A percentile compares a stretch with the other conserved stretches of the same genome.
Evolutionary conservation across 345 rosid species (phyloP).

Genomic region (Cardamine occulta): DNA sequence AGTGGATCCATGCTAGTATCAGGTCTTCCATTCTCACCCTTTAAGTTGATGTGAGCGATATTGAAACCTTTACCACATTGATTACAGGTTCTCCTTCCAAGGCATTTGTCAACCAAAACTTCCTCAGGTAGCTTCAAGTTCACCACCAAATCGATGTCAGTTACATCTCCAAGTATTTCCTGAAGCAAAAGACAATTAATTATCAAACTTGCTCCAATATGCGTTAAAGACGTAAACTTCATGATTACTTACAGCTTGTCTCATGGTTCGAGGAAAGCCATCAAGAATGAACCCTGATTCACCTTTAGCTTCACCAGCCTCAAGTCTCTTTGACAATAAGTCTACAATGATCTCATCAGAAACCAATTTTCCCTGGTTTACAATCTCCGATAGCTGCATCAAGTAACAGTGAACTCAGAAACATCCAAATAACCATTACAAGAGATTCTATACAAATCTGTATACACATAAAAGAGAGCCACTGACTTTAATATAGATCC

Average conservation of each 20-base stretch:
- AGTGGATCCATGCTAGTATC: conserved; percentile 90
- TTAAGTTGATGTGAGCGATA: conserved; percentile 69
- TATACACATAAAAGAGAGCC: not conserved
- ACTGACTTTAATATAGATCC: conserved; percentile 25
- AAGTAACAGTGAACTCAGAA: conserved; percentile 14
- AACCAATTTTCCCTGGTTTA: conserved; percentile 83
- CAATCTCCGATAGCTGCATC: conserved; percentile 75
- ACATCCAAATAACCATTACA: conserved; percentile 7
- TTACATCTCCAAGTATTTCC: conserved; percentile 83
- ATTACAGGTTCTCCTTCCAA: conserved; percentile 88
- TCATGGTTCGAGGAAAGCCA: conserved; percentile 92
- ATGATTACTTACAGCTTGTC: conserved; percentile 75
- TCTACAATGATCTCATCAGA: conserved; percentile 79
- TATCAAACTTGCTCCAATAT: not conserved
- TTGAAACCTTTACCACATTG: conserved; percentile 83
- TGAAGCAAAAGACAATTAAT: conserved; percentile 39
- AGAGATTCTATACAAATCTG: not conserved
- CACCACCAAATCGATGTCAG: conserved; percentile 83
- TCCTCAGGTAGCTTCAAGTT: conserved; percentile 84
- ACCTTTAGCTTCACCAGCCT: conserved; percentile 79
- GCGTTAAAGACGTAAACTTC: not conserved
- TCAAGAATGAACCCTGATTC: conserved; percentile 94
- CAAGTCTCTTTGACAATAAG: conserved; percentile 78
- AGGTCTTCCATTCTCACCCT: conserved; percentile 77
- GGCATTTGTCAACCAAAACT: conserved; percentile 85